Base-by-base conservation (phyloP, 805 yeast species). In the Vanderwaltozyma verrucispora region DNA sequence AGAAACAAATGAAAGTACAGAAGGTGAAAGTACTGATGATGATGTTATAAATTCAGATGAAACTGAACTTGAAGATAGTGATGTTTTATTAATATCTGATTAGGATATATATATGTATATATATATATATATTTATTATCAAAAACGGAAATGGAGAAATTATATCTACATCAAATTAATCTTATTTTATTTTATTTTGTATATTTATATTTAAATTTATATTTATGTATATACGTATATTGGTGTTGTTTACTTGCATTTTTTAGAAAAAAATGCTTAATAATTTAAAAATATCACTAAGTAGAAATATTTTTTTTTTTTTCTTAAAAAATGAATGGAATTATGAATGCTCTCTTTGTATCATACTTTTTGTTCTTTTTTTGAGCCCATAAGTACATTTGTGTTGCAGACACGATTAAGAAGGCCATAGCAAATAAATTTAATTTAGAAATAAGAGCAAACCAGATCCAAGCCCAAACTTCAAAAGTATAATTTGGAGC, bases 401-500 rank as follows among this genome's bases (percentile, higher is more conserved):
- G 96, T 29, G 60, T 71, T 12, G 82, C 66, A 34, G 92, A 80
- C 34, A 85, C 84, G 15, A 67, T 49, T 35, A 77, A 64, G 64
- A 92, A 92, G 17, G 84, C 51, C 54, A 77, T 69, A 24, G 89
- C 72, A 26, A 87, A 71, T 73, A 89, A 69, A 64, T 87, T 86
- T 44, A 86, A 80, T 49, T 75, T 78, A 41, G 53, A 53, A 54
- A 86, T 66, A 20, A 86, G 41, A 16, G 89, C 74, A 51, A 79
- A 76, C 20, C 71, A 60, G 1, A 80, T 54, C 95, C 96, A 92
- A 1, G 78, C 68, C 48, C 80, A 62, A 31, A 74, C 64, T 68
- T 92, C 98, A 59, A 87, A 89, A 48, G 86, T 80, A 61, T 92
- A 92, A 65, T 92, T 92, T 47, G 98, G 98, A 60, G 86, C 82